Percentiles rank a stretch among this genome's conserved stretches.
phyloP scores from a whole-genome alignment of 1,284 basidiomycete genomes.

The Omphalotus olearius region DNA sequence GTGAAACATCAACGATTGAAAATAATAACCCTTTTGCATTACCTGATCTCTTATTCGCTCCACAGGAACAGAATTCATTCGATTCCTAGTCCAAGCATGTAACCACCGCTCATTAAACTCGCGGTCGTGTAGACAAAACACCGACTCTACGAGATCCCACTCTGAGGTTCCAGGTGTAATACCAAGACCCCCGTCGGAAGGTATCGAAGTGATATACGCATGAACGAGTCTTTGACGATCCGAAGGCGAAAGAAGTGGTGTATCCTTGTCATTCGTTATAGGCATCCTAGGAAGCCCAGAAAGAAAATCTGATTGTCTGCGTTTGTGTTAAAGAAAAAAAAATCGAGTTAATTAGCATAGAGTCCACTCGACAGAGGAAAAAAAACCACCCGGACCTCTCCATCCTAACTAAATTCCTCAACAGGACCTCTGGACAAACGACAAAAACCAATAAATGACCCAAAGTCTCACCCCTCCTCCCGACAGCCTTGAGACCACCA shows the following conservation, averaged over 20 bases:
- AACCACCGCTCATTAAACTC: conserved; percentile 76
- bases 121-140: conserved; percentile 82
- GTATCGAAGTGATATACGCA: conserved; percentile 67
- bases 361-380: no score
- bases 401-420: conserved; percentile 63
- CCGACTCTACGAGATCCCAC: conserved; percentile 77
- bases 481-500: conserved; percentile 65
- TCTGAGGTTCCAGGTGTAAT: conserved; percentile 65
- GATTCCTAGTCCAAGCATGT: conserved; percentile 56
- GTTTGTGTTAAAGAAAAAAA: background rate
- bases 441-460: conserved; percentile 83
- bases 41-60: conserved; percentile 61
- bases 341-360: background rate
- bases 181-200: conserved; percentile 73
- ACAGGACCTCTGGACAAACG: conserved; percentile 58
- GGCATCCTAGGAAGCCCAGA: conserved; percentile 56
- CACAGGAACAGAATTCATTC: conserved; percentile 56
- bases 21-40: no score
- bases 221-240: conserved; percentile 81
- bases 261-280: conserved; percentile 30
- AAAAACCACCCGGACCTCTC: conserved; percentile 65
- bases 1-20: no score
- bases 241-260: conserved; percentile 53
- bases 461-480: conserved; percentile 67
- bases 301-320: conserved; percentile 59